phyloP scores from a whole-genome alignment of 768 basidiomycete species.

The Boletus eberwhitei region DNA sequence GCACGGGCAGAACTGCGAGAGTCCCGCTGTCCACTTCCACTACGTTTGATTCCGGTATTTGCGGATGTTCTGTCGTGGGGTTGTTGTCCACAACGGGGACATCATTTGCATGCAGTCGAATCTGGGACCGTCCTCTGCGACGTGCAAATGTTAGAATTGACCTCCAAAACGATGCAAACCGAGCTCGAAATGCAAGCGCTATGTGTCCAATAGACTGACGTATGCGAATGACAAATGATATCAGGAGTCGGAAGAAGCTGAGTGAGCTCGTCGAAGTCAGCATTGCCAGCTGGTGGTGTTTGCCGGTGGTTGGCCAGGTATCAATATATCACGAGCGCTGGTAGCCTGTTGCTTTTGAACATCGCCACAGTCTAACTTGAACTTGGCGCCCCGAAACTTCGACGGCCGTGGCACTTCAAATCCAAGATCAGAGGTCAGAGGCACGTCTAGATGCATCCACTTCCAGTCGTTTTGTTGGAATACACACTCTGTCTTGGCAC shows the following conservation, averaged over 20 bases:
- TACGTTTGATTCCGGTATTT: no score
- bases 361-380: no score
- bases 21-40: neutral
- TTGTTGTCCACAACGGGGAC: neutral
- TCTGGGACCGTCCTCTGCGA: neutral
- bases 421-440: no score
- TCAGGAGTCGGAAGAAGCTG: neutral
- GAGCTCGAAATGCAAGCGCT: neutral
- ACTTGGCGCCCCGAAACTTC: no score
- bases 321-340: neutral
- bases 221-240: constrained; percentile 6
- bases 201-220: neutral
- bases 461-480: no score
- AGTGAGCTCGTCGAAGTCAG: neutral
- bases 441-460: no score
- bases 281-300: neutral
- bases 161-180: constrained; percentile 4
- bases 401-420: no score
- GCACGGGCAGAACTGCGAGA: constrained; percentile 1
- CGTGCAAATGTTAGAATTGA: neutral
- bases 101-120: neutral
- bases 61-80: neutral
- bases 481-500: no score
- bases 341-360: no score
- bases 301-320: neutral